Evolutionary conservation across 768 basidiomycete genomes (phyloP), one percentile per base, ranked within the genome.

Genomic region (Daedalea quercina): DNA sequence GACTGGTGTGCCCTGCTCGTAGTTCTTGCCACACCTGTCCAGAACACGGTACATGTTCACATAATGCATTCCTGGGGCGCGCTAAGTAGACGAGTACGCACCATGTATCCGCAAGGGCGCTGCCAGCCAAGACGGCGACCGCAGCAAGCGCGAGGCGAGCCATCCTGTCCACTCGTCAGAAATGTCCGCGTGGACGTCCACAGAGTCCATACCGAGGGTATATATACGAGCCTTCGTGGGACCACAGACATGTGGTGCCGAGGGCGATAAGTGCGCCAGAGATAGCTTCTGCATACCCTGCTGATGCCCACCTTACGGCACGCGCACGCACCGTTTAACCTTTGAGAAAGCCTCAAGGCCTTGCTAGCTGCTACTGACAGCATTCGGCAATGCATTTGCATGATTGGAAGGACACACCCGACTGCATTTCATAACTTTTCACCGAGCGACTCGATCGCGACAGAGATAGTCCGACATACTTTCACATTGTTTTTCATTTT

Each of bases 11-110:
- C 67, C 67, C 7, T 66, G 33, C 67, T 73, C 73, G 59, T 65
- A 80, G 56, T 77, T 71, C 62, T 79, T 79, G 40, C 76, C 76
- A 44, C 78, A 79, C 77, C 79, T 79, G 56, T 9, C 28, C 17
- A 12, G 22, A 51, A 6, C 3, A 35, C 33, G 26, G n/a, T n/a
- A n/a, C n/a, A n/a, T n/a, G n/a, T n/a, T n/a, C n/a, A n/a, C n/a
- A n/a, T n/a, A n/a, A n/a, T n/a, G n/a, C n/a, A n/a, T n/a, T n/a
- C n/a, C n/a, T n/a, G n/a, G n/a, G n/a, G n/a, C n/a, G n/a, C n/a
- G n/a, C n/a, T n/a, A n/a, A n/a, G n/a, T n/a, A n/a, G n/a, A n/a
- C 23, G 9, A 22, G 44, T 12, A 20, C 48, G 9, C 19, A 49
- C 48, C 48, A 49, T 49, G 48, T 49, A 40, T 49, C 31, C 48